phyloP scores from a whole-genome alignment of 164 flowering plant genomes.

The Sedum album region DNA sequence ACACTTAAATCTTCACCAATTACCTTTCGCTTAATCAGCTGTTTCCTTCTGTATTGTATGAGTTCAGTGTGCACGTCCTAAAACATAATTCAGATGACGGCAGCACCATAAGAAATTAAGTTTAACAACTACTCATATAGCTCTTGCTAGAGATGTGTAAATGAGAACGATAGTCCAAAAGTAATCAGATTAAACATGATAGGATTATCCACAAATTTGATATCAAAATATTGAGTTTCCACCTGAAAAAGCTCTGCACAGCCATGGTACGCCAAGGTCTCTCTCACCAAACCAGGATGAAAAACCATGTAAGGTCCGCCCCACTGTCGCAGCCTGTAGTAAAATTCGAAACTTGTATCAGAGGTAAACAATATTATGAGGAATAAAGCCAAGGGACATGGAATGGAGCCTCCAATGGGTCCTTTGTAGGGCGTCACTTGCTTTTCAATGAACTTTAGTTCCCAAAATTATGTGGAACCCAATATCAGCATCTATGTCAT shows the following conservation, averaged over 20 bases:
- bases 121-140: not conserved
- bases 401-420: not conserved
- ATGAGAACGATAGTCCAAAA: not conserved
- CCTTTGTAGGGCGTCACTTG: not conserved
- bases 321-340: slow-evolving; percentile 54
- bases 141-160: not conserved
- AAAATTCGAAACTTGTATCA: not conserved
- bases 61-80: slow-evolving; percentile 97
- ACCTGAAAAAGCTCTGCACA: slow-evolving; percentile 99
- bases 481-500: not conserved
- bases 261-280: slow-evolving; percentile 87
- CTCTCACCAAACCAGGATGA: slow-evolving; percentile 85
- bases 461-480: not conserved
- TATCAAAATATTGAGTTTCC: not conserved
- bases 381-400: not conserved
- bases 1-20: slow-evolving; percentile 51
- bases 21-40: slow-evolving; percentile 71
- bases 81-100: slow-evolving; percentile 8
- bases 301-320: slow-evolving; percentile 79
- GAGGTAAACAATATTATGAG: not conserved
- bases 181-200: not conserved
- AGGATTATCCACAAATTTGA: slow-evolving; percentile 1
- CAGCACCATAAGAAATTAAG: not conserved
- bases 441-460: not conserved
- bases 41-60: slow-evolving; percentile 76